A percentile compares a stretch with the other conserved stretches of the same genome.
These are phyloP conservation scores for Tetramitus jugosus DNA, from an alignment of 208 protist genomes.

Conservation along the genomic window DNA sequence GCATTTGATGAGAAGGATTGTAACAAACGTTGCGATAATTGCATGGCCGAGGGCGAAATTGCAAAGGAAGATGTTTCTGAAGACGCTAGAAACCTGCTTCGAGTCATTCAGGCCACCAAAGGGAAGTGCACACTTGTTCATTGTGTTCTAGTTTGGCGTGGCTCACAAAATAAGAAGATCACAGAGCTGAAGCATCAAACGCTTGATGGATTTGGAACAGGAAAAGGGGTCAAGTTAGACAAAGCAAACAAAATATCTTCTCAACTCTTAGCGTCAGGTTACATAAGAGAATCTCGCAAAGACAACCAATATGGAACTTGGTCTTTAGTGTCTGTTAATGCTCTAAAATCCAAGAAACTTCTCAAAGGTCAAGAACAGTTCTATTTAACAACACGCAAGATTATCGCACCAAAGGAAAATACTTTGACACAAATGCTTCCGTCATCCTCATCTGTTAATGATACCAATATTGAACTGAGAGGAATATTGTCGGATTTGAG, in stretches of 20 bases:
- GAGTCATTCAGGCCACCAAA: no score
- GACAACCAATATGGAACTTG: neutral
- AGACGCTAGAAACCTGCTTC: neutral
- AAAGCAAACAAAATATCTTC: no score
- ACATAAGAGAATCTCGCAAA: no score
- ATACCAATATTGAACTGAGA: neutral
- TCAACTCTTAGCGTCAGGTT: no score
- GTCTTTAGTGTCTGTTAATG: no score
- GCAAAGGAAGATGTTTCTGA: neutral
- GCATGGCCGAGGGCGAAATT: neutral
- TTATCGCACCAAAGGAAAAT: neutral
- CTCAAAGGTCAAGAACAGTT: no score
- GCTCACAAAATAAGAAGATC: neutral
- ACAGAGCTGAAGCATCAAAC: conserved; percentile 5
- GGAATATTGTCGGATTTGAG: neutral
- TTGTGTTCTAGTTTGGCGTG: neutral
- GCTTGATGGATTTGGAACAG: neutral
- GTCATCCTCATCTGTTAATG: neutral
- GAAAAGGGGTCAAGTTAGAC: neutral
- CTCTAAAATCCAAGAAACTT: neutral
- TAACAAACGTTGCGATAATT: conserved; percentile 8
- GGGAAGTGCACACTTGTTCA: no score
- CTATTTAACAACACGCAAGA: no score
- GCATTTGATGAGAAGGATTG: conserved; percentile 8
- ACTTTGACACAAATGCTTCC: neutral